Evolutionary conservation across 2,329 filamentous ascomycete genomes (phyloP).

Genomic region (Claviceps monticola): DNA sequence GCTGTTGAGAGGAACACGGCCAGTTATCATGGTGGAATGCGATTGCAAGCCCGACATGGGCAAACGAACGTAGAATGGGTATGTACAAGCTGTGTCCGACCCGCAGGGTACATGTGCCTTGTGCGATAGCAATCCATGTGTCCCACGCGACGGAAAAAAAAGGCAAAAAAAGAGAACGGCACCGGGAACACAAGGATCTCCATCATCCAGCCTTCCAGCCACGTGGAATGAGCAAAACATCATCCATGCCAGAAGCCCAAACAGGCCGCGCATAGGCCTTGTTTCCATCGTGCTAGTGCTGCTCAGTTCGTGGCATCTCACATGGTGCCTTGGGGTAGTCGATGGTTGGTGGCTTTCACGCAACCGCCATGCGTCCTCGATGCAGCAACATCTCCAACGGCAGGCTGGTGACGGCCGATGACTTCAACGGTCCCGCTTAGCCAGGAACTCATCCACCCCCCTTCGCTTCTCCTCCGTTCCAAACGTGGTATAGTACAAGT

Average conservation of each 20-base stretch:
- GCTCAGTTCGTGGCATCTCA: neutral
- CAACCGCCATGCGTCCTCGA: slow-evolving; percentile 1
- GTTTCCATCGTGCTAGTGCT: neutral
- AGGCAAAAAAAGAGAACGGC: too few relatives aligned
- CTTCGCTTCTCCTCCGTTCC: slow-evolving; percentile 16
- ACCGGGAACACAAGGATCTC: too few relatives aligned
- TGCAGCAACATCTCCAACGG: slow-evolving; percentile 3
- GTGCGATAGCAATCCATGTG: too few relatives aligned
- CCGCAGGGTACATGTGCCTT: too few relatives aligned
- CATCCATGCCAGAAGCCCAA: neutral
- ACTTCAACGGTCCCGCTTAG: slow-evolving; percentile 8
- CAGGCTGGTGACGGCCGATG: neutral
- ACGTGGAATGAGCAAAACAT: slow-evolving; percentile 2
- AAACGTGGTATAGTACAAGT: slow-evolving; percentile 23
- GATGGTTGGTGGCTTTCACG: neutral
- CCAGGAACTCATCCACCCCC: slow-evolving; percentile 17
- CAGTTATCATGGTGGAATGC: too few relatives aligned
- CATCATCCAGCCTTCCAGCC: neutral
- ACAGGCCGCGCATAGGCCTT: too few relatives aligned
- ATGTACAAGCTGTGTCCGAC: too few relatives aligned
- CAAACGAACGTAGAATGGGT: too few relatives aligned
- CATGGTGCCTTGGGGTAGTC: neutral
- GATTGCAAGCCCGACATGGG: too few relatives aligned
- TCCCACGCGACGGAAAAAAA: too few relatives aligned
- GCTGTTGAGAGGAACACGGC: too few relatives aligned